phyloP scores from a whole-genome alignment of 768 basidiomycete genomes.

The Russula dissimulans region DNA sequence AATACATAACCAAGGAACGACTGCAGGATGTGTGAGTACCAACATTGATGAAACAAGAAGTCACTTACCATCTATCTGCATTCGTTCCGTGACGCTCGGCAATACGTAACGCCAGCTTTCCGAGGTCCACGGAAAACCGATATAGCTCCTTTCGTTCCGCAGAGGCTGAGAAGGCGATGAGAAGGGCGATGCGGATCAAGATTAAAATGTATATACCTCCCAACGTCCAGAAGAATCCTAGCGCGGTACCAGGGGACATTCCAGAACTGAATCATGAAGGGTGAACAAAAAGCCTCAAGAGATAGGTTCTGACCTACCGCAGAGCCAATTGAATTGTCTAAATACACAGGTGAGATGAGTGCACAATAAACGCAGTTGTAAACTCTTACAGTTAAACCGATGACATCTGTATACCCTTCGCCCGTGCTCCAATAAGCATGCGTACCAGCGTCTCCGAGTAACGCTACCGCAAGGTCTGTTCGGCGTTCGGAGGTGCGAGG shows the following conservation, averaged over 20 bases:
- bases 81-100: conserved; percentile 55
- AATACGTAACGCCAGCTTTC: conserved; percentile 56
- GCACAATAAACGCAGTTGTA: background rate
- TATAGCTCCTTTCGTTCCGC: conserved; percentile 56
- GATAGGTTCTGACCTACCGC: conserved; percentile 31
- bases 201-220: conserved; percentile 35
- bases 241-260: conserved; percentile 57
- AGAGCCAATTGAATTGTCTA: conserved; percentile 59
- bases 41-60: background rate
- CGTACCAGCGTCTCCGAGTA: conserved; percentile 62
- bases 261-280: conserved; percentile 38
- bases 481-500: conserved; percentile 51
- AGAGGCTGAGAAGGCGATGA: conserved; percentile 31
- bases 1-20: conserved; percentile 52
- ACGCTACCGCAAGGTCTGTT: conserved; percentile 52
- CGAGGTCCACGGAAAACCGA: conserved; percentile 59
- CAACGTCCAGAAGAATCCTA: conserved; percentile 67
- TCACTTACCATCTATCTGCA: conserved; percentile 54
- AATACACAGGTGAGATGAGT: background rate
- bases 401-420: conserved; percentile 48
- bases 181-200: background rate
- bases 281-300: background rate
- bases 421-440: conserved; percentile 64
- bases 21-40: conserved; percentile 27
- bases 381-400: conserved; percentile 48